Evolutionary conservation across 2,329 filamentous ascomycete genomes (phyloP).

Genomic region (Metarhizium brunneum): DNA sequence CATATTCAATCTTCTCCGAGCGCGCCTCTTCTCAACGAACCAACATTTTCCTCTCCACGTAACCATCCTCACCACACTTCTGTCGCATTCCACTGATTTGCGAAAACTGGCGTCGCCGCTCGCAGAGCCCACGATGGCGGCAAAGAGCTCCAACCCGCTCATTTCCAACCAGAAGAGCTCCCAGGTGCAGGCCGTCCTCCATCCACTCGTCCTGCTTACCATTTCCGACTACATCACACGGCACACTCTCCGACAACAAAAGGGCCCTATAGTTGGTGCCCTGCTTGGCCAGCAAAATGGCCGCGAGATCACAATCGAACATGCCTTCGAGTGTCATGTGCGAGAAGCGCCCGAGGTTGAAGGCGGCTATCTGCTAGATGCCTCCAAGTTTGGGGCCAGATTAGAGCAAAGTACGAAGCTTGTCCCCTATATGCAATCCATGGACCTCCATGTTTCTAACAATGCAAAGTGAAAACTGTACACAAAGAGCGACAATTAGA

Average conservation of each 20-base stretch:
- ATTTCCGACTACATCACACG: conserved; percentile 96
- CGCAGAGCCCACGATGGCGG: conserved; percentile 34
- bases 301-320: conserved; percentile 81
- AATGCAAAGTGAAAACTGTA: conserved; percentile 67
- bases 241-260: conserved; percentile 68
- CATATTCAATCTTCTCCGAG: too few relatives aligned
- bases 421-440: background rate
- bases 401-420: conserved; percentile 70
- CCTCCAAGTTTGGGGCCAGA: conserved; percentile 65
- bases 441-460: background rate
- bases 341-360: conserved; percentile 32
- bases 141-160: conserved; percentile 41
- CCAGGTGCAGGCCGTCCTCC: conserved; percentile 75
- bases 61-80: background rate
- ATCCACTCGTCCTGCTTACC: conserved; percentile 89
- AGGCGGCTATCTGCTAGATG: conserved; percentile 53
- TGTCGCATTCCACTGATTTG: background rate
- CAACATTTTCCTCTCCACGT: too few relatives aligned
- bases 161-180: conserved; percentile 57
- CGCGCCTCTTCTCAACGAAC: background rate
- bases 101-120: background rate
- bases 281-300: conserved; percentile 90
- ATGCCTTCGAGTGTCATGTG: conserved; percentile 77
- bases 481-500: conserved; percentile 77
- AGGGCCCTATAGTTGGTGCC: conserved; percentile 72